Percentiles rank a stretch among this genome's conserved stretches.
These are phyloP conservation scores for Sphaerosporella brunnea DNA, from an alignment of 495 filamentous ascomycete species.

Conservation along the genomic window DNA sequence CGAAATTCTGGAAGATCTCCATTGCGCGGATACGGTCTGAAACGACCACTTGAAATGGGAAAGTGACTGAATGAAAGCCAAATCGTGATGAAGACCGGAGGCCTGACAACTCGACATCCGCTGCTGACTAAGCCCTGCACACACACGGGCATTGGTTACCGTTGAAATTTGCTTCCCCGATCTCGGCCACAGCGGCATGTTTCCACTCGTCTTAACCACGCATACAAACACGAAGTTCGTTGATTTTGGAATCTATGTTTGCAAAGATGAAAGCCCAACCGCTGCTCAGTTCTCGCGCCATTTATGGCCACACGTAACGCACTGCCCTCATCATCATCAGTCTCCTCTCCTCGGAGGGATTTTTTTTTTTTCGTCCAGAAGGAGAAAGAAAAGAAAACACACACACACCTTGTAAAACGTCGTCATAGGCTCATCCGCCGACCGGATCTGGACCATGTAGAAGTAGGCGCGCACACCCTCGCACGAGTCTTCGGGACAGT, in stretches of 20 bases:
- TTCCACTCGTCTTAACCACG: slow-evolving; percentile 74
- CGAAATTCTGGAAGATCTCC: no score
- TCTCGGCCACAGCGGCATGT: slow-evolving; percentile 60
- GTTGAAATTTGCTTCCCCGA: no score
- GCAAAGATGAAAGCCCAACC: no score
- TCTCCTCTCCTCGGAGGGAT: slow-evolving; percentile 2
- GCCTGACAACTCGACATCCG: no score
- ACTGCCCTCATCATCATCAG: slow-evolving; percentile 29
- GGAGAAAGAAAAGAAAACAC: no score
- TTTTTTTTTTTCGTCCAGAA: no score
- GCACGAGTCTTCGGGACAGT: slow-evolving; percentile 37
- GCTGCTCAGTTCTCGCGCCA: slow-evolving; percentile 38
- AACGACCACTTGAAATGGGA: no score
- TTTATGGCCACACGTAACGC: slow-evolving; percentile 38
- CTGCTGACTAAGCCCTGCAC: no score
- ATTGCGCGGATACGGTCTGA: no score
- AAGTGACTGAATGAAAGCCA: no score
- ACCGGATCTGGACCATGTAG: slow-evolving; percentile 93
- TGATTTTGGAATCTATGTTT: slow-evolving; percentile 37
- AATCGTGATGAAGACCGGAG: no score
- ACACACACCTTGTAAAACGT: slow-evolving; percentile 68
- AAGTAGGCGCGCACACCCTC: slow-evolving; percentile 66
- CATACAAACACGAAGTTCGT: slow-evolving; percentile 79
- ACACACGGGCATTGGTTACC: no score
- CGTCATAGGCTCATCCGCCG: slow-evolving; percentile 97